Evolutionary conservation across 768 basidiomycete species (phyloP), one percentile per base, ranked within the genome.

Genomic region (Arthromyces matolae): DNA sequence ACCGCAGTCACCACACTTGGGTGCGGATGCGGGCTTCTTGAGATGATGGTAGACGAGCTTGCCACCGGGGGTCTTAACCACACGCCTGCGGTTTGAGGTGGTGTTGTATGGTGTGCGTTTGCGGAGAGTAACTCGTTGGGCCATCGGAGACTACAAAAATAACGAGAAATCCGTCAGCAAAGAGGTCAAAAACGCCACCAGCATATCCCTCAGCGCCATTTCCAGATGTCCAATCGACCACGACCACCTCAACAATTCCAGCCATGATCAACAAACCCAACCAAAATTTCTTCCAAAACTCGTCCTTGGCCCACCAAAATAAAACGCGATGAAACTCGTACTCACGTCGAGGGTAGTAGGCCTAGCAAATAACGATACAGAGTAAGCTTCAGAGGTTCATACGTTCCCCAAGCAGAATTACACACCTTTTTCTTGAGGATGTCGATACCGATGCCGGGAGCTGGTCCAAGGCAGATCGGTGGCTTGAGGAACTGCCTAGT

Each of bases 1-100:
- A 52, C 94, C 95, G 62, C 96, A 99, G 77, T 99, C 96, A 80
- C 96, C 96, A 71, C 95, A 99, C 72, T 97, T 96, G 58, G 93
- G 95, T 37, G 86, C 75, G 24, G 89, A 81, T 47, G 84, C 86
- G 57, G 83, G 83, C 77, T 99, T 98, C 83, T 94, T 91, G 72
- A 97, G 75, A 71, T 96, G 90, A 77, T 98, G 94, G 76, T 95
- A 94, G 61, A 95, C 92, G 60, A 97, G 87, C 74, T 89, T 92
- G 57, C 96, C 96, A 73, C 95, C 96, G 45, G 96, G 96, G 29
- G 96, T 98, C 81, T 97, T 98, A 52, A 98, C 84, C 57, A 98
- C 81, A 60, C 93, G 86, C 67, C 94, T 81, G 66, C 92, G 84
- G 81, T 87, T 93, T 50, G 95, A 98, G 62, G 85, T 84, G 72